Percentiles rank a stretch among this genome's conserved stretches.
These are phyloP conservation scores for Leccinum ochraceum DNA, from an alignment of 768 basidiomycete species.

Conservation along the genomic window DNA sequence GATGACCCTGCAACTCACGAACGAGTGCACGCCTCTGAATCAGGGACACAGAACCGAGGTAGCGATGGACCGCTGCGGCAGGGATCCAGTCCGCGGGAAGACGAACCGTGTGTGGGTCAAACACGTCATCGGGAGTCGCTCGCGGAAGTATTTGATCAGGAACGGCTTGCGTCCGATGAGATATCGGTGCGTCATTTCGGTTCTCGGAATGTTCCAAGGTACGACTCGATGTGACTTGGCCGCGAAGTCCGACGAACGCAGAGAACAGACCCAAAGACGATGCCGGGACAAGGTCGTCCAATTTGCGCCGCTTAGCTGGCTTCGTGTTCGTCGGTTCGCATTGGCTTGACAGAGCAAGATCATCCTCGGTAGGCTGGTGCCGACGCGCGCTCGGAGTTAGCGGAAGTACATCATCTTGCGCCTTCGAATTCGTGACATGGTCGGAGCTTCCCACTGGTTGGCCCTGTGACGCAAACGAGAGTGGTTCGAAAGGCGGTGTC, in stretches of 20 bases:
- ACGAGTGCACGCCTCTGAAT: constrained; percentile 69
- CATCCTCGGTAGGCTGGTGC: constrained; percentile 1
- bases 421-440: background rate
- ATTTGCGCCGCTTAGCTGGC: constrained; percentile 25
- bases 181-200: constrained; percentile 13
- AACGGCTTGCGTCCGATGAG: constrained; percentile 7
- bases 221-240: constrained; percentile 12
- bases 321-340: constrained; percentile 3
- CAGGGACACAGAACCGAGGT: constrained; percentile 67
- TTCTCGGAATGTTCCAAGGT: constrained; percentile 12
- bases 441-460: constrained; percentile 5
- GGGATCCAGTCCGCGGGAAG: constrained; percentile 36
- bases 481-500: constrained; percentile 24
- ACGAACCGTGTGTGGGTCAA: constrained; percentile 45
- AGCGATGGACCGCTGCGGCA: constrained; percentile 51
- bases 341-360: constrained; percentile 1
- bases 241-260: constrained; percentile 29
- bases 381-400: constrained; percentile 4
- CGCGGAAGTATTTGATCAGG: constrained; percentile 22
- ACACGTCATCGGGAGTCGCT: constrained; percentile 42
- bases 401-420: constrained; percentile 7
- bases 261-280: constrained; percentile 29
- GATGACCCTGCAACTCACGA: constrained; percentile 44
- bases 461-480: constrained; percentile 26
- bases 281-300: constrained; percentile 25